Evolutionary conservation across 495 filamentous ascomycete genomes (phyloP).

Genomic region (Penicillium malachiteum): DNA sequence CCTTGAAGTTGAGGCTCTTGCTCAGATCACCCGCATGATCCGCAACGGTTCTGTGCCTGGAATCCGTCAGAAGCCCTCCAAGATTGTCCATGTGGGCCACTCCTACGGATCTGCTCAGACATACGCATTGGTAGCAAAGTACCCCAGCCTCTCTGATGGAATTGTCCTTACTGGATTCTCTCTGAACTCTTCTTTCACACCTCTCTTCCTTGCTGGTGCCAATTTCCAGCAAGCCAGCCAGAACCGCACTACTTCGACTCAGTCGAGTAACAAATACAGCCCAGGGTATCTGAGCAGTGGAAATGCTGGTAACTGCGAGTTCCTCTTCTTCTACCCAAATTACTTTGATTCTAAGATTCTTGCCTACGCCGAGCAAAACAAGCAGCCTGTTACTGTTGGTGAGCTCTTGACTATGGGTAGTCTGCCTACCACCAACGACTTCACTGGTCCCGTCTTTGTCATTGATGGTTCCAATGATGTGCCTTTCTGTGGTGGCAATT

Average conservation of each 20-base stretch:
- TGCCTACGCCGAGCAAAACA: constrained; percentile 38
- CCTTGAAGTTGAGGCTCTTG: constrained; percentile 52
- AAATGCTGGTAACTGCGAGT: constrained; percentile 35
- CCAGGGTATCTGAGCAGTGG: constrained; percentile 49
- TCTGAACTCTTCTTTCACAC: constrained; percentile 31
- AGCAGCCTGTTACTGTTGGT: constrained; percentile 50
- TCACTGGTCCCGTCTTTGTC: constrained; percentile 48
- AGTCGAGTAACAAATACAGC: constrained; percentile 18
- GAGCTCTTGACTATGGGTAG: constrained; percentile 46
- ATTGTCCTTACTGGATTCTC: constrained; percentile 60
- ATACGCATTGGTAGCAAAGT: constrained; percentile 41
- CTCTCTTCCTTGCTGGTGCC: constrained; percentile 37
- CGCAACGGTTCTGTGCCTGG: constrained; percentile 34
- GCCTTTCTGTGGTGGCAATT: constrained; percentile 55
- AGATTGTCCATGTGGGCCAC: constrained; percentile 56
- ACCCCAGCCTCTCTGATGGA: constrained; percentile 55
- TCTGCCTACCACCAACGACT: constrained; percentile 27
- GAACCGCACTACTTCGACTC: constrained; percentile 40
- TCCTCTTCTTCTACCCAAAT: constrained; percentile 45
- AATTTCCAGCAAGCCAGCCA: constrained; percentile 48
- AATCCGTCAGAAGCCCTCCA: constrained; percentile 32
- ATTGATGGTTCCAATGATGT: constrained; percentile 48
- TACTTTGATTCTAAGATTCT: constrained; percentile 48
- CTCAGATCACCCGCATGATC: constrained; percentile 46
- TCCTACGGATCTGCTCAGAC: constrained; percentile 46